Evolutionary conservation across 2,329 filamentous ascomycete species (phyloP).

Genomic region (Byssoonygena ceratinophila): DNA sequence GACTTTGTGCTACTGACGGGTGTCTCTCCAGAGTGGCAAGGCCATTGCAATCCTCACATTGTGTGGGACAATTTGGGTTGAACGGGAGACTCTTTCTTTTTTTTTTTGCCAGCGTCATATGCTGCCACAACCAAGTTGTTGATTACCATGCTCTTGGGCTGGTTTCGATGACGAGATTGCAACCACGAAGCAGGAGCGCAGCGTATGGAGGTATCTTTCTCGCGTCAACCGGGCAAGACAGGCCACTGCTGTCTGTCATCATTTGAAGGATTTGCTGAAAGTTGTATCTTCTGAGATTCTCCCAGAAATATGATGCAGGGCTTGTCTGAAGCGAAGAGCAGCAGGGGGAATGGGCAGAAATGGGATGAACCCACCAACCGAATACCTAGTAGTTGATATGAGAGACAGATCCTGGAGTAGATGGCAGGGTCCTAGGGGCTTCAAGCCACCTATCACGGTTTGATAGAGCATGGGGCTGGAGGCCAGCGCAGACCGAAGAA

Average conservation of each 20-base stretch:
- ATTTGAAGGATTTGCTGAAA: neutral
- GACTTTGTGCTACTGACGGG: constrained; percentile 1
- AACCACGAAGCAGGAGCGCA: neutral
- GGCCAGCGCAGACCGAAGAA: neutral
- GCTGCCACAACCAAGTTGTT: neutral
- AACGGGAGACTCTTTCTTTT: neutral
- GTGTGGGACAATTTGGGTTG: neutral
- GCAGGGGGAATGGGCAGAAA: neutral
- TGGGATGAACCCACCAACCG: neutral
- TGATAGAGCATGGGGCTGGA: neutral
- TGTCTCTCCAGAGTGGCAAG: neutral
- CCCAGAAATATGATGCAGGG: neutral
- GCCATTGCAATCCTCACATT: neutral
- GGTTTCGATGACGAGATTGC: neutral
- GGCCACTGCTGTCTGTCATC: no score
- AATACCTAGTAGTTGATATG: neutral
- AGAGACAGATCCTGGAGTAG: neutral
- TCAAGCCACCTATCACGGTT: constrained; percentile 1
- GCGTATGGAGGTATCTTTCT: no score
- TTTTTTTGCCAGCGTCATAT: no score
- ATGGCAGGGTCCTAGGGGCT: neutral
- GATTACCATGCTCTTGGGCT: neutral
- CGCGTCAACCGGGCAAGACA: neutral
- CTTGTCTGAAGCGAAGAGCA: neutral
- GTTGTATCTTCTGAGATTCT: neutral